These are phyloP conservation scores for Xylaria longipes DNA, from an alignment of 495 filamentous ascomycete genomes.

Conservation along the genomic window DNA sequence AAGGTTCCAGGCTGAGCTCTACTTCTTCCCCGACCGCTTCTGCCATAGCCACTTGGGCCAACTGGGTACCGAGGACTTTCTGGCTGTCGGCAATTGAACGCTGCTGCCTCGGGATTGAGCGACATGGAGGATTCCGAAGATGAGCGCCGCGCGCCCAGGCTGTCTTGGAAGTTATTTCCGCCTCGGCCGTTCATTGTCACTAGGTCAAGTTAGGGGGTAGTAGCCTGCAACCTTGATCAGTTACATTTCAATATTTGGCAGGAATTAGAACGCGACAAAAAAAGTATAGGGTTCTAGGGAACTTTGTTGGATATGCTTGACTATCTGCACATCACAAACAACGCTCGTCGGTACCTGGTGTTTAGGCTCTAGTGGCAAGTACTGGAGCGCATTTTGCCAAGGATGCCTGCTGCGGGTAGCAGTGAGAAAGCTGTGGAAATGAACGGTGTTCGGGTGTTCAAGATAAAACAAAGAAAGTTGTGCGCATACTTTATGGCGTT, in stretches of 20 bases:
- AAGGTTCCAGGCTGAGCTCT: background rate
- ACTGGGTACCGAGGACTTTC: background rate
- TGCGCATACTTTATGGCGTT: background rate
- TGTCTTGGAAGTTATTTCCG: background rate
- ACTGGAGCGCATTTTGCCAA: background rate
- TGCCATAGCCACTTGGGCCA: background rate
- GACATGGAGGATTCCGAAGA: background rate
- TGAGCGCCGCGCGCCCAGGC: background rate
- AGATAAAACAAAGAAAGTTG: background rate
- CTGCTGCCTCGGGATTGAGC: background rate
- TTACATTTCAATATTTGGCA: background rate
- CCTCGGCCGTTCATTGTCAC: background rate
- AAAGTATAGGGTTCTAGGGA: background rate
- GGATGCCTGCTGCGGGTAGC: background rate
- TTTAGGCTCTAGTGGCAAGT: background rate
- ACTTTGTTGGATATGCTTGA: background rate
- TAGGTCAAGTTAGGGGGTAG: background rate
- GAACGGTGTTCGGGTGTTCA: background rate
- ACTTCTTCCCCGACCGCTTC: background rate
- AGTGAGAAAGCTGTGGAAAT: background rate
- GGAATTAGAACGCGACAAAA: background rate
- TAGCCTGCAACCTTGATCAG: background rate
- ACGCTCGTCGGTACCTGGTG: background rate
- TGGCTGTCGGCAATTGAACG: background rate
- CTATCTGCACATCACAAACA: background rate